Conservation (phyloP, 306 rosid genomes). For the Bauhinia variegata region DNA sequence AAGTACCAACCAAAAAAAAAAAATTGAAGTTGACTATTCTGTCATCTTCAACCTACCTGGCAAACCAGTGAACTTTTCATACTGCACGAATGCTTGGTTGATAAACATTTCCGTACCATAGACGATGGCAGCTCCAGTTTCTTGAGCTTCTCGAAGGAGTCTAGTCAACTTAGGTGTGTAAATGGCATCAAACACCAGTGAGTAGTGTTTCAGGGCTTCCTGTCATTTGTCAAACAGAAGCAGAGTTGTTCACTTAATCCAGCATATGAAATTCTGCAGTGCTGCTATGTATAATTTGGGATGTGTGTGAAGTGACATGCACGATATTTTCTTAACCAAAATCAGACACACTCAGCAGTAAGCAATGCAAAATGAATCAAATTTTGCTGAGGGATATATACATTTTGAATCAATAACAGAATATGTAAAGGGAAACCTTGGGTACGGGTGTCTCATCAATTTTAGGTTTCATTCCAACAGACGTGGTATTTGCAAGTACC, state of each 20-base stretch:
- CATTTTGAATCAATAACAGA: constrained; percentile 4
- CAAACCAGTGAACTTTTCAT: constrained; percentile 58
- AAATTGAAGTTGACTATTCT: neutral
- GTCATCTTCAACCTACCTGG: constrained; percentile 49
- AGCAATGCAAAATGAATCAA: neutral
- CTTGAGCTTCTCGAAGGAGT: constrained; percentile 69
- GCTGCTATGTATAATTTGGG: too few species aligned
- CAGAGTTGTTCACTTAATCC: neutral
- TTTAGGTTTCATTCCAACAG: constrained; percentile 66
- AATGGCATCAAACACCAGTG: constrained; percentile 71
- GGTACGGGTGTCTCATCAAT: constrained; percentile 48
- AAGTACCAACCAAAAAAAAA: neutral
- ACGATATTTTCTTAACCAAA: too few species aligned
- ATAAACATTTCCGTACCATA: constrained; percentile 73
- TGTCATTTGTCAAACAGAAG: constrained; percentile 22
- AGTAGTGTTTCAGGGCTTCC: constrained; percentile 62
- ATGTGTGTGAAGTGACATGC: too few species aligned
- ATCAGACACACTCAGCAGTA: too few species aligned
- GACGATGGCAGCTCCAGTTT: constrained; percentile 55
- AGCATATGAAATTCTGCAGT: neutral
- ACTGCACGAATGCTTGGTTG: constrained; percentile 70
- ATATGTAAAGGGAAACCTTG: constrained; percentile 42
- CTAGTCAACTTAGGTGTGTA: constrained; percentile 71
- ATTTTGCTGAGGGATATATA: neutral
- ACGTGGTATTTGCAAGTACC: constrained; percentile 65